A percentile compares a stretch with the other conserved stretches of the same genome.
Conservation (phyloP, 176 grass and related monocot genomes). For the Bromus sterilis region DNA sequence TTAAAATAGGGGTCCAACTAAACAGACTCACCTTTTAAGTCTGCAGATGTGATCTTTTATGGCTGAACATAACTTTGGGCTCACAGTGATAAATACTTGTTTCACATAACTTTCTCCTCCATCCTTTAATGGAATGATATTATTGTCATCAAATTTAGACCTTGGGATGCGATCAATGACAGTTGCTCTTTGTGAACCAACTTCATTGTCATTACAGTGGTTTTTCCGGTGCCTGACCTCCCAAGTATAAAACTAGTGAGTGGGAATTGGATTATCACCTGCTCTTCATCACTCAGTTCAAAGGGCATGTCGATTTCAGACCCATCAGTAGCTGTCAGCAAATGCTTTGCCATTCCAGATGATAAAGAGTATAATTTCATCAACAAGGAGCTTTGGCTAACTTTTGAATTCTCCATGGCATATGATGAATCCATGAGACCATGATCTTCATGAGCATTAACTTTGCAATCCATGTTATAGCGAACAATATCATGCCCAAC, state of each 20-base stretch:
- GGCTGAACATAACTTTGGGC: constrained; percentile 74
- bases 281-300: constrained; percentile 76
- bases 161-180: constrained; percentile 53
- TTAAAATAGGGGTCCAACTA: not conserved
- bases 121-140: not conserved
- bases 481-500: constrained; percentile 27
- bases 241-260: constrained; percentile 70
- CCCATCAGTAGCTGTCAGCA: constrained; percentile 70
- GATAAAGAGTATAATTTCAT: constrained; percentile 92
- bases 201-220: constrained; percentile 72
- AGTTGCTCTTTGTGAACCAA: constrained; percentile 59
- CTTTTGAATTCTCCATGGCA: constrained; percentile 62
- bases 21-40: constrained; percentile 41
- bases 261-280: constrained; percentile 57
- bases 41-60: constrained; percentile 55
- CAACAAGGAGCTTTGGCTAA: constrained; percentile 70
- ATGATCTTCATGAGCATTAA: constrained; percentile 16
- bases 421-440: constrained; percentile 7
- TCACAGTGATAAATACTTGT: constrained; percentile 89
- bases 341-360: constrained; percentile 57
- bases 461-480: constrained; percentile 30
- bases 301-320: constrained; percentile 63
- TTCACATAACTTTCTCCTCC: constrained; percentile 26
- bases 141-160: not conserved
- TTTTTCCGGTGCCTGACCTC: constrained; percentile 82